phyloP scores from a whole-genome alignment of 306 rosid species.

The Castanea mollissima region DNA sequence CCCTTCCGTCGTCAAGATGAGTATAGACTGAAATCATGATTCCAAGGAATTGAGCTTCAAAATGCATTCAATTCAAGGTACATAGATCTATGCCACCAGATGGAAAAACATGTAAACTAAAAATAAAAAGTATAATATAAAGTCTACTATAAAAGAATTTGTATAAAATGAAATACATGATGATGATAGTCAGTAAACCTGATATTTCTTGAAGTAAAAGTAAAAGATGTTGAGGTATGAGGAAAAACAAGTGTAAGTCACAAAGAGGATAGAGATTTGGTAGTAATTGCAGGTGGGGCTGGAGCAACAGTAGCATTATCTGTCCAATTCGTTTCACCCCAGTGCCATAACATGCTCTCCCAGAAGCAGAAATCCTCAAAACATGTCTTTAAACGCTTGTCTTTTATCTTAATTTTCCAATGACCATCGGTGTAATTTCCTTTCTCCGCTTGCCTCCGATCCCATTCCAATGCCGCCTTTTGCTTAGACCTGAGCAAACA shows the following conservation, averaged over 20 bases:
- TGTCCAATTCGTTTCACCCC: slow-evolving; percentile 82
- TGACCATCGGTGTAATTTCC: slow-evolving; percentile 75
- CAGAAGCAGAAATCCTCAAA: slow-evolving; percentile 77
- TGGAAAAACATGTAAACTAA: background rate
- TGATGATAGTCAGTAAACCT: background rate
- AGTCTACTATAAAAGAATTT: background rate
- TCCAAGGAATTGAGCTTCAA: background rate
- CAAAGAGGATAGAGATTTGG: slow-evolving; percentile 36
- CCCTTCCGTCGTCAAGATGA: too few species aligned
- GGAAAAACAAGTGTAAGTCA: slow-evolving; percentile 13
- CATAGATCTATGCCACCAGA: background rate
- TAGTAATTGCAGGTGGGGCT: slow-evolving; percentile 29
- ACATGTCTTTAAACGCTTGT: slow-evolving; percentile 58
- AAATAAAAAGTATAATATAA: too few species aligned
- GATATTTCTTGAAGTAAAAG: too few species aligned
- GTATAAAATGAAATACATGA: background rate
- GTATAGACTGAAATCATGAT: too few species aligned
- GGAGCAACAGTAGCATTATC: slow-evolving; percentile 50
- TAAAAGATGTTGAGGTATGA: background rate
- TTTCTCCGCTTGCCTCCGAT: slow-evolving; percentile 74
- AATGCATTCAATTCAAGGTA: background rate
- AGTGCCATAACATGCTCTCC: slow-evolving; percentile 88
- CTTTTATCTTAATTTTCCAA: slow-evolving; percentile 76
- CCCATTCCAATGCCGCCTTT: slow-evolving; percentile 85
- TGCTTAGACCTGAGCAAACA: slow-evolving; percentile 81